Evolutionary conservation across 1,284 basidiomycete genomes (phyloP).

Genomic region (Sporisorium exsertum): DNA sequence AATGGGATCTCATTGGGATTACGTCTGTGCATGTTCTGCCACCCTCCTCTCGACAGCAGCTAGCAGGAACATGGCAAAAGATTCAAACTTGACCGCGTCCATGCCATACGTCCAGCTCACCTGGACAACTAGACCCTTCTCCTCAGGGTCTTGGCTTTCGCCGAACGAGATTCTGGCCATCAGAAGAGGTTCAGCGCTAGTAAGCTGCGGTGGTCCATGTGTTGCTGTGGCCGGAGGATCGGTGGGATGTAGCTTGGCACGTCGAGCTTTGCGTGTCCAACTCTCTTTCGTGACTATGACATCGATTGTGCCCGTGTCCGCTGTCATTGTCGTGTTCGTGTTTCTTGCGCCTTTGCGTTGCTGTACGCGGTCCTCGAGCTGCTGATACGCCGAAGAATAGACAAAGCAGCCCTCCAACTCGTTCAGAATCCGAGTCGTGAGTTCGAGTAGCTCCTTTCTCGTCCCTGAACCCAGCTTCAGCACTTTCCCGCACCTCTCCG

Average conservation of each 20-base stretch:
- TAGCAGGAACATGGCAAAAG: slow-evolving; percentile 43
- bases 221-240: not conserved
- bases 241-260: slow-evolving; percentile 15
- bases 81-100: slow-evolving; percentile 36
- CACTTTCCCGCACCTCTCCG: slow-evolving; percentile 8
- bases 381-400: slow-evolving; percentile 1
- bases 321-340: not conserved
- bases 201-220: no score
- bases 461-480: slow-evolving; percentile 21
- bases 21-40: not conserved
- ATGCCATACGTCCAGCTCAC: slow-evolving; percentile 33
- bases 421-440: not conserved
- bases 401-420: slow-evolving; percentile 24
- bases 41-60: slow-evolving; percentile 19
- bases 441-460: slow-evolving; percentile 16
- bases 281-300: slow-evolving; percentile 17
- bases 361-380: no score
- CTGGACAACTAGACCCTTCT: slow-evolving; percentile 21
- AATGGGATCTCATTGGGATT: not conserved
- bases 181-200: slow-evolving; percentile 14
- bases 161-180: slow-evolving; percentile 12
- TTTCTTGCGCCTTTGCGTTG: not conserved
- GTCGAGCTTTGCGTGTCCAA: slow-evolving; percentile 34
- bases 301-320: slow-evolving; percentile 6
- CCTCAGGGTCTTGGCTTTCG: not conserved